Base-by-base conservation (phyloP, 441 rosid genomes). In the Monsonia emarginata region DNA sequence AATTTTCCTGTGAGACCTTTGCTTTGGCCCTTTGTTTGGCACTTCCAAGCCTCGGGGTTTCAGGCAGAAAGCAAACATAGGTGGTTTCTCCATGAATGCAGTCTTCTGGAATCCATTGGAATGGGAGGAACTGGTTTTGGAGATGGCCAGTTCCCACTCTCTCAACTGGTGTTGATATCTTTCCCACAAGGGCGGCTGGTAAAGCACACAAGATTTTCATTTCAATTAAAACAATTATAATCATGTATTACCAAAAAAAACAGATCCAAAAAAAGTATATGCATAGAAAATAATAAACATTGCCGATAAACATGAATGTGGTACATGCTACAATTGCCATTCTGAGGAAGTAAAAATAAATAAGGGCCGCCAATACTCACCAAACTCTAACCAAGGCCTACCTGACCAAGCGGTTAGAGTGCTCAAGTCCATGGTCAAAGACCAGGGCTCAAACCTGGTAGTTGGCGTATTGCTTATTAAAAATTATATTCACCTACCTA, bases 1-100 rank as follows among this genome's bases (percentile, higher is more conserved):
- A 66, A 80, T 66, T 73, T 78, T 89, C 75, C 78, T 83, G 30
- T 88, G 96, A 4, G 99, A 81, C 75, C 96, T 79, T 60, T 91
- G 97, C 69, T 91, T 91, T 38, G 94, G 88, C 28, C 96, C 97
- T 80, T 71, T 89, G 78, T 94, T 82, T 27, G 88, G 91, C 69
- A 91, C 85, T 78, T 94, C 99, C 84, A 94, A 75, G 50, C 99
- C 96, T 67, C 97, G 86, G 2, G 99, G 99, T 78, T 91, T 94
- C 85, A 89, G 78, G 77, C 96, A 94, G 69, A 94, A 94, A 67
- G 97, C 99, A 89, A 82, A 89, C 94, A 89, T 82, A 30, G 86
- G 79, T 36, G 97, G 97, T 86, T 87, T 94, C 76, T 91, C 97
- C 21, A 42, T 5, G 11, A 71, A 60, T 67, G 83, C 68, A 60